Evolutionary conservation across 257 asterid genomes (phyloP).

Genomic region (Hygrophila difformis): DNA sequence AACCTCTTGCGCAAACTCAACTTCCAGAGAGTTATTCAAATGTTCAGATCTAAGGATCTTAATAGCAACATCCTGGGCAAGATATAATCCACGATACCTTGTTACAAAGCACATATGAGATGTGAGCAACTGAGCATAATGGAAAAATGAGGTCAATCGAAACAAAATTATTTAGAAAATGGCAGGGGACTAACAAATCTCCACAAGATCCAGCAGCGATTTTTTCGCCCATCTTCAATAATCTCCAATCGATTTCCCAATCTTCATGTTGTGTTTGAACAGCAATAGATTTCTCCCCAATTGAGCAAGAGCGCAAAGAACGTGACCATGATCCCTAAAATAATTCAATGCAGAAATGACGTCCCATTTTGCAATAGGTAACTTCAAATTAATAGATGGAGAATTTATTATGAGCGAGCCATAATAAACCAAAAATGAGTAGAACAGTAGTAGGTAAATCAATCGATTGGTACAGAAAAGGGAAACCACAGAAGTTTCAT

Average conservation of each 20-base stretch:
- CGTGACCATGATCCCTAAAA: constrained; percentile 76
- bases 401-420: too few species aligned
- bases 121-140: constrained; percentile 7
- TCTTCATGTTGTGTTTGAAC: constrained; percentile 33
- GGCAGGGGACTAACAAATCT: constrained; percentile 53
- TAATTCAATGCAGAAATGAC: too few species aligned
- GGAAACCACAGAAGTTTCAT: too few species aligned
- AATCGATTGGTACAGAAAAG: too few species aligned
- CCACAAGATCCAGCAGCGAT: constrained; percentile 89
- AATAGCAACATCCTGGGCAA: constrained; percentile 73
- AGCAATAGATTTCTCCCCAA: constrained; percentile 32
- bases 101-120: constrained; percentile 13
- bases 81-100: constrained; percentile 78
- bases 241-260: constrained; percentile 76
- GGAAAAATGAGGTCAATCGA: background rate
- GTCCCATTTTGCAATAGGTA: too few species aligned
- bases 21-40: constrained; percentile 56
- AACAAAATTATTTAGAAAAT: too few species aligned
- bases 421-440: too few species aligned
- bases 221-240: constrained; percentile 69
- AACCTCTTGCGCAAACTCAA: constrained; percentile 74
- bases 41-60: constrained; percentile 77
- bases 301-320: constrained; percentile 37
- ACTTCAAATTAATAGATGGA: too few species aligned
- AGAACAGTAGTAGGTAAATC: too few species aligned